Percentiles rank a stretch among this genome's conserved stretches.
phyloP scores from a whole-genome alignment of 129 eudicot genomes.

The Artemisia annua region DNA sequence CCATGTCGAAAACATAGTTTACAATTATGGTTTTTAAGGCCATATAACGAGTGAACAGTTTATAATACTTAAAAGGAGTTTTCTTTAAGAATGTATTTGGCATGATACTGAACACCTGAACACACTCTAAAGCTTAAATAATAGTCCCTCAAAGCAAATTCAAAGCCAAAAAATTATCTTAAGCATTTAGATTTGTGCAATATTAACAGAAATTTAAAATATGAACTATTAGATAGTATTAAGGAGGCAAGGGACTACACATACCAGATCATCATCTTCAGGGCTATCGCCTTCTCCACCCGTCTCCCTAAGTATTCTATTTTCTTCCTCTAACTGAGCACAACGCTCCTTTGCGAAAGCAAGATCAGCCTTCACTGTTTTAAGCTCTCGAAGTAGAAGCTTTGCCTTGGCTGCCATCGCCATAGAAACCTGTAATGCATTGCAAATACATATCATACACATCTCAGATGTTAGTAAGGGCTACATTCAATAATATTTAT shows the following conservation, averaged over 20 bases:
- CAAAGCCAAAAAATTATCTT: too few species aligned
- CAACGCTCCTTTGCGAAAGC: slow-evolving; percentile 97
- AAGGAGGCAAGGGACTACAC: background rate
- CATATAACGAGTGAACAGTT: too few species aligned
- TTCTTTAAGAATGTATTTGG: too few species aligned
- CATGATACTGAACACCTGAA: too few species aligned
- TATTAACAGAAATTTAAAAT: too few species aligned
- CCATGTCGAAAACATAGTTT: background rate
- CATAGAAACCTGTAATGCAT: slow-evolving; percentile 76
- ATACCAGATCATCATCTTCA: slow-evolving; percentile 89
- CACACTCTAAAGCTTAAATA: too few species aligned
- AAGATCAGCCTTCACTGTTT: slow-evolving; percentile 90
- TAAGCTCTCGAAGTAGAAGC: slow-evolving; percentile 87
- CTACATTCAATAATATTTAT: background rate
- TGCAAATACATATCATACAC: slow-evolving; percentile 38
- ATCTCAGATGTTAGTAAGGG: slow-evolving; percentile 17
- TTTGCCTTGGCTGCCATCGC: slow-evolving; percentile 99
- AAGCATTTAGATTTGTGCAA: too few species aligned
- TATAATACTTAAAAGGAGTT: too few species aligned
- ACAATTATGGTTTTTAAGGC: too few species aligned
- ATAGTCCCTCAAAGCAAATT: too few species aligned
- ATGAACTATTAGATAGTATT: too few species aligned
- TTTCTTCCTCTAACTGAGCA: slow-evolving; percentile 94
- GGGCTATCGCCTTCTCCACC: slow-evolving; percentile 61
- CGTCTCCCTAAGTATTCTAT: slow-evolving; percentile 71